These are phyloP conservation scores for Kodamaea lidongshanica DNA, from an alignment of 805 yeast species.

Conservation along the genomic window DNA sequence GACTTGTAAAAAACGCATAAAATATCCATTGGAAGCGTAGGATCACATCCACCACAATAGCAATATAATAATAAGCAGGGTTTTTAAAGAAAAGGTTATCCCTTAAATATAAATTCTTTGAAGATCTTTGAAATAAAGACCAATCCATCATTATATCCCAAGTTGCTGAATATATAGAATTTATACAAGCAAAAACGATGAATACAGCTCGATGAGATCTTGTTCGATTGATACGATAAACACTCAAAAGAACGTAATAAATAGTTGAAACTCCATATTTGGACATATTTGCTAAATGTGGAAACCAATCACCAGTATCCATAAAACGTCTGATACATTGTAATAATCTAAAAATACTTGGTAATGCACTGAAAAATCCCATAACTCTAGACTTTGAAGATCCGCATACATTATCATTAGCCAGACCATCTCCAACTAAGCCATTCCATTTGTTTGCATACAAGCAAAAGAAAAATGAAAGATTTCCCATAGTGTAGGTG, in stretches of 20 bases:
- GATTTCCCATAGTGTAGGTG: conserved; percentile 80
- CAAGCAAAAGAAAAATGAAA: conserved; percentile 79
- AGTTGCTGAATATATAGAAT: conserved; percentile 58
- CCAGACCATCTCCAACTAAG: conserved; percentile 28
- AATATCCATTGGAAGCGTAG: conserved; percentile 90
- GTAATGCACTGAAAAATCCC: conserved; percentile 82
- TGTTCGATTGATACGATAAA: conserved; percentile 59
- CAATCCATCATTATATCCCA: conserved; percentile 98
- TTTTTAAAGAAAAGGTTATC: conserved; percentile 60
- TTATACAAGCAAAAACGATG: conserved; percentile 66
- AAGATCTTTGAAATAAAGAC: conserved; percentile 70
- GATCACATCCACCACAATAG: conserved; percentile 66
- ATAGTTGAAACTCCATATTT: conserved; percentile 66
- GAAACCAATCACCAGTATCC: conserved; percentile 94
- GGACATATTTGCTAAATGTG: conserved; percentile 83
- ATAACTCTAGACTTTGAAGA: conserved; percentile 66
- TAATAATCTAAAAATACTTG: conserved; percentile 82
- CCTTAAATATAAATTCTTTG: conserved; percentile 55
- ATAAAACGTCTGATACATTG: conserved; percentile 89
- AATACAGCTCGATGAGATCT: conserved; percentile 47
- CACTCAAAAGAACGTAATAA: conserved; percentile 68
- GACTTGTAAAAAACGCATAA: conserved; percentile 69
- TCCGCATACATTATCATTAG: conserved; percentile 50
- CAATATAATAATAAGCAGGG: conserved; percentile 59
- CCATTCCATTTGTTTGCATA: conserved; percentile 69